phyloP scores from a whole-genome alignment of 257 asterid species.

The Solanum commersonii region DNA sequence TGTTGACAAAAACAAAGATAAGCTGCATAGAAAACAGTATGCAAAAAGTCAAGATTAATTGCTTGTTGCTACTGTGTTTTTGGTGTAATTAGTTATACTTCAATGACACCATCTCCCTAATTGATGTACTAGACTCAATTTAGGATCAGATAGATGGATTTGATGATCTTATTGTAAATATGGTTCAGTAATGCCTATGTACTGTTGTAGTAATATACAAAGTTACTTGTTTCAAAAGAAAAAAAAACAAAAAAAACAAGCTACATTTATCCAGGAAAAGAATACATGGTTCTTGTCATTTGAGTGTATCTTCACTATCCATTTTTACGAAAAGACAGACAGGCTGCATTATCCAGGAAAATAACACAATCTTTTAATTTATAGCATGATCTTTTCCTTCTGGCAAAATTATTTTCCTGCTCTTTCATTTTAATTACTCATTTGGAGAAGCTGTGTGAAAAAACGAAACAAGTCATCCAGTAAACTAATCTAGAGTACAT shows the following conservation, averaged over 20 bases:
- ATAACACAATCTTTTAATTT: neutral
- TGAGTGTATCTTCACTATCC: neutral
- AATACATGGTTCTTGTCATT: conserved; percentile 4
- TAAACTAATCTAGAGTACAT: neutral
- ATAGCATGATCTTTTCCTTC: neutral
- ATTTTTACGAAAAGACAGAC: neutral
- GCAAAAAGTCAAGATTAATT: no score
- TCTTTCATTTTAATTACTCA: neutral
- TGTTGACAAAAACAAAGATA: conserved; percentile 59
- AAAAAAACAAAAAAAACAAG: neutral
- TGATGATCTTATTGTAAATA: no score
- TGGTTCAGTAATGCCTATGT: no score
- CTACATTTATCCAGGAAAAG: conserved; percentile 28
- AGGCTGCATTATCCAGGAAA: neutral
- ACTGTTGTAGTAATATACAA: no score
- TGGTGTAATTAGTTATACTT: no score
- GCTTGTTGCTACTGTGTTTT: no score
- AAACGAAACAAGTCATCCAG: neutral
- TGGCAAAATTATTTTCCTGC: neutral
- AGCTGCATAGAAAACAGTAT: conserved; percentile 33
- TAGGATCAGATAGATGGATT: no score
- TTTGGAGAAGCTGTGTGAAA: neutral
- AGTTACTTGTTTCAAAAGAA: no score
- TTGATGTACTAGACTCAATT: no score
- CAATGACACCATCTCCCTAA: no score